Base-by-base conservation (phyloP, 305 asterid genomes). In the Fraxinus dipetala region DNA sequence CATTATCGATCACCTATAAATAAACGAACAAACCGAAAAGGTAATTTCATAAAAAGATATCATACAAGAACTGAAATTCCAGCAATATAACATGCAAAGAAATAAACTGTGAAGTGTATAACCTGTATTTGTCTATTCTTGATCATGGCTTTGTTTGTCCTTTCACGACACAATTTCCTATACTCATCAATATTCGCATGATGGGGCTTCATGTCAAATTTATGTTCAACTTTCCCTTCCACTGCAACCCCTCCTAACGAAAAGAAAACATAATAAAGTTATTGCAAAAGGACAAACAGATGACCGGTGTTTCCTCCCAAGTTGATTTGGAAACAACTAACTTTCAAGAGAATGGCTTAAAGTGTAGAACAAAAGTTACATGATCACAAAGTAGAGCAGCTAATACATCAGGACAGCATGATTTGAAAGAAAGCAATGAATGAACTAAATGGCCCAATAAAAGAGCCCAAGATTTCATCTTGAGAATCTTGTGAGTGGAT, bases 51-150 rank as follows among this genome's bases (percentile, higher is more conserved):
- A 72, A 34, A 59, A 76, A 78, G 5, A 72, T 3, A 24, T n/a
- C 20, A 79, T 73, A 63, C 28, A 20, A 72, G 24, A 78, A 59
- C 13, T 2, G 48, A 3, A 20, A 43, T 18, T 81, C 77, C 78
- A 63, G 32, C 70, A 65, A 10, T 26, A 5, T 65, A 26, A 82
- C 76, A 86, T 78, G 43, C 69, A 54, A 70, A 65, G 43, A 48
- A 79, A 30, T 80, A 59, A 34, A 2, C n/a, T n/a, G 75, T 28
- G 40, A 65, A 51, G 45, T 59, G 67, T 61, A 70, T 40, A 76
- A 89, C 98, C 93, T 90, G 97, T 81, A 93, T 87, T 89, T 94
- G 98, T 80, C 98, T 91, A 86, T 89, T 91, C 92, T 91, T 94
- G 78, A 93, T 76, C 95, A 91, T 93, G 67, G 97, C 92, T 78